A percentile compares a stretch with the other conserved stretches of the same genome.
Evolutionary conservation across 1,139 yeast species (phyloP).

Genomic region (Lodderomyces parapsilosis): DNA sequence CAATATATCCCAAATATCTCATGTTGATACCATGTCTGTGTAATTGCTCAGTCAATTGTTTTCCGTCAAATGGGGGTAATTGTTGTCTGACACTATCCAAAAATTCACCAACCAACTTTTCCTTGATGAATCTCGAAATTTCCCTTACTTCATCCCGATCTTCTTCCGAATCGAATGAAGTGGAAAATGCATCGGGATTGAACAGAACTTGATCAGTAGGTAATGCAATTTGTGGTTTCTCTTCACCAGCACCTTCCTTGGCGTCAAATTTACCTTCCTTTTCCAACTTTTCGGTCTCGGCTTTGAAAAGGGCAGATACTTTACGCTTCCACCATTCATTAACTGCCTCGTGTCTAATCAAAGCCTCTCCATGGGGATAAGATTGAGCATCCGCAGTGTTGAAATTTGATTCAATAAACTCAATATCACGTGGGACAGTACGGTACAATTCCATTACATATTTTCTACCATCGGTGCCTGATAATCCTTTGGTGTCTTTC

Average conservation of each 20-base stretch:
- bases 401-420: constrained; percentile 61
- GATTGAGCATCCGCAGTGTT: constrained; percentile 35
- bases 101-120: constrained; percentile 61
- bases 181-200: constrained; percentile 77
- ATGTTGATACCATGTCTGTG: constrained; percentile 85
- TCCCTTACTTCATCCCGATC: constrained; percentile 66
- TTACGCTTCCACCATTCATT: constrained; percentile 86
- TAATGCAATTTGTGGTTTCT: constrained; percentile 52
- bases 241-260: constrained; percentile 24
- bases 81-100: constrained; percentile 55
- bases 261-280: constrained; percentile 41
- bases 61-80: constrained; percentile 78
- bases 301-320: constrained; percentile 53
- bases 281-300: constrained; percentile 48
- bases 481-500: constrained; percentile 79
- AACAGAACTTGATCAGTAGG: constrained; percentile 58
- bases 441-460: constrained; percentile 84
- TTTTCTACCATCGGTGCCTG: constrained; percentile 81
- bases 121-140: constrained; percentile 62
- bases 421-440: constrained; percentile 80
- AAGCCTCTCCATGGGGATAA: constrained; percentile 81
- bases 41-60: constrained; percentile 63
- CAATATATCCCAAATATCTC: constrained; percentile 78
- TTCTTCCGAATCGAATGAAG: constrained; percentile 40
- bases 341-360: constrained; percentile 83